Conservation (phyloP, 176 grass and related monocot species). For the Musa troglodytarum region DNA sequence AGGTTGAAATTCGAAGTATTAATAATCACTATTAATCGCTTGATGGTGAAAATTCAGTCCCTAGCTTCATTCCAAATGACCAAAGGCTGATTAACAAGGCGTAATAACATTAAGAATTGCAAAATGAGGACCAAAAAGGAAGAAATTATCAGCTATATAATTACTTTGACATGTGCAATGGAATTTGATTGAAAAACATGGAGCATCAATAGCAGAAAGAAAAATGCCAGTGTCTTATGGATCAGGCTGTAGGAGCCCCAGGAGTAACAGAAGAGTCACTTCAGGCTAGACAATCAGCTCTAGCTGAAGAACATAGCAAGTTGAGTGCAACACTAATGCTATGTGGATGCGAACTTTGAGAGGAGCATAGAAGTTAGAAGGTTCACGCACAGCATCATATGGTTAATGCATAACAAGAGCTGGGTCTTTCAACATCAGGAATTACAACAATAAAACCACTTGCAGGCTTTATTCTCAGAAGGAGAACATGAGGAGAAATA, state of each 20-base stretch:
- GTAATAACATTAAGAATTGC: too few relatives aligned
- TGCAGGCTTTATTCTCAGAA: constrained; percentile 1
- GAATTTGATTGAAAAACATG: too few relatives aligned
- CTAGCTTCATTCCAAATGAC: too few relatives aligned
- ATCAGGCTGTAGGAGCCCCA: constrained; percentile 85
- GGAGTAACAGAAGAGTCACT: constrained; percentile 81
- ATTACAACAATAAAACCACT: constrained; percentile 66
- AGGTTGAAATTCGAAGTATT: too few relatives aligned
- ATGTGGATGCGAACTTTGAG: constrained; percentile 81
- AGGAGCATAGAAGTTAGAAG: constrained; percentile 25
- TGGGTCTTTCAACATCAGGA: constrained; percentile 51
- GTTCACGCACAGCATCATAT: constrained; percentile 79
- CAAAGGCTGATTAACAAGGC: too few relatives aligned
- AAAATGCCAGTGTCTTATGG: background rate
- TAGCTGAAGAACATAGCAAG: constrained; percentile 37
- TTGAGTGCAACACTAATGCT: constrained; percentile 43
- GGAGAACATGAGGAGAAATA: too few relatives aligned
- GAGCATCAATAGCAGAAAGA: background rate
- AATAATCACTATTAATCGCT: too few relatives aligned
- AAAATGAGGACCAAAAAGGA: too few relatives aligned
- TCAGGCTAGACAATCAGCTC: constrained; percentile 58
- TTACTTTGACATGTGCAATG: too few relatives aligned
- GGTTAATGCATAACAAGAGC: constrained; percentile 60
- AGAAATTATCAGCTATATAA: too few relatives aligned
- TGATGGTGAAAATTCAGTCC: too few relatives aligned